A percentile compares a stretch with the other conserved stretches of the same genome.
Conservation (phyloP, 768 basidiomycete species). For the Trametes maxima region DNA sequence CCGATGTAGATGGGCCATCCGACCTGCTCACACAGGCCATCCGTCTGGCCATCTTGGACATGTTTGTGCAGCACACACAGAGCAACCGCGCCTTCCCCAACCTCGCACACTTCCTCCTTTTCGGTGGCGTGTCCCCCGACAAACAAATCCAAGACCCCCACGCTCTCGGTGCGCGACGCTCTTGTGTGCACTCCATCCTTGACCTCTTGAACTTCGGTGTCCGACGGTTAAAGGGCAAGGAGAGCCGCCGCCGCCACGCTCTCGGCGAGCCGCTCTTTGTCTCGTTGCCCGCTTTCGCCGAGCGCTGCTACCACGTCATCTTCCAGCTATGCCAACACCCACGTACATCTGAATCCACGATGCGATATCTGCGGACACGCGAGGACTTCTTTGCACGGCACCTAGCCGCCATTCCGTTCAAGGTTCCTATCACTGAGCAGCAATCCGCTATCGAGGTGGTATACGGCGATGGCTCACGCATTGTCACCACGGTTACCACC, state of each 20-base stretch:
- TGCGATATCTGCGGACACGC: slow-evolving; percentile 83
- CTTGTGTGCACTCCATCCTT: slow-evolving; percentile 81
- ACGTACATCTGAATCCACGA: slow-evolving; percentile 75
- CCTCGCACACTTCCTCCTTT: slow-evolving; percentile 84
- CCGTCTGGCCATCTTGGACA: slow-evolving; percentile 73
- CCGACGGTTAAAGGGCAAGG: slow-evolving; percentile 54
- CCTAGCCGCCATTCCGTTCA: slow-evolving; percentile 72
- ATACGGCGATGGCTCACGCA: slow-evolving; percentile 71
- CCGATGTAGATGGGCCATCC: slow-evolving; percentile 49
- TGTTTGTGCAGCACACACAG: slow-evolving; percentile 80
- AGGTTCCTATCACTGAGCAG: slow-evolving; percentile 51
- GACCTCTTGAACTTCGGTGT: slow-evolving; percentile 75
- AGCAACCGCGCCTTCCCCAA: slow-evolving; percentile 69
- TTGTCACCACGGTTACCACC: slow-evolving; percentile 66
- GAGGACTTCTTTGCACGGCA: slow-evolving; percentile 91
- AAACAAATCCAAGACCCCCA: slow-evolving; percentile 78
- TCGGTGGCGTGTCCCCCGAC: slow-evolving; percentile 62
- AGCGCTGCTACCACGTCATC: slow-evolving; percentile 81
- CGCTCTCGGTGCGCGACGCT: slow-evolving; percentile 66
- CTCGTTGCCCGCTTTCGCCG: slow-evolving; percentile 75
- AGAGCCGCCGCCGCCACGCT: slow-evolving; percentile 31
- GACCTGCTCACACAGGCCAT: slow-evolving; percentile 67
- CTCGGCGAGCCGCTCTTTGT: slow-evolving; percentile 58
- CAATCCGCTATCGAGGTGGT: slow-evolving; percentile 61
- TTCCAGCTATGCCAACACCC: slow-evolving; percentile 88